Conservation (phyloP, 768 basidiomycete genomes). For the Leccinum obscurum region DNA sequence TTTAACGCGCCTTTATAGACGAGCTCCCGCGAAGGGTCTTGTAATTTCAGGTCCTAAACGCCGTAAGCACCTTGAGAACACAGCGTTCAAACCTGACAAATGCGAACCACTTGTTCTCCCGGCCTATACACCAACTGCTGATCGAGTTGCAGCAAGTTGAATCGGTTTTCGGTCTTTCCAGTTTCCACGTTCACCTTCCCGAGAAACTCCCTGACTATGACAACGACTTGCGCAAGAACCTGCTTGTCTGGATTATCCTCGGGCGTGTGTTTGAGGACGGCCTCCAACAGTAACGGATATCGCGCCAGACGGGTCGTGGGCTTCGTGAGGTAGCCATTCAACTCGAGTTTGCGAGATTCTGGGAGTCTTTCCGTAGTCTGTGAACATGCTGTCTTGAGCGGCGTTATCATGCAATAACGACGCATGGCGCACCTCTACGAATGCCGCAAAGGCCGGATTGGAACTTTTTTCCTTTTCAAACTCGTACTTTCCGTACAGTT, state of each 20-base stretch:
- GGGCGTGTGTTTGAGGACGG: conserved; percentile 88
- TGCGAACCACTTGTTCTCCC: conserved; percentile 84
- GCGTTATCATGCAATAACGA: not conserved
- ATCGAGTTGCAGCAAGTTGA: conserved; percentile 92
- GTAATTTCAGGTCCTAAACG: conserved; percentile 75
- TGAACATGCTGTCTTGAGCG: conserved; percentile 3
- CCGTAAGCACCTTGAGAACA: not conserved
- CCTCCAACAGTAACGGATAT: conserved; percentile 91
- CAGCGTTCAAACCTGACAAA: not conserved
- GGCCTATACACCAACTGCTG: conserved; percentile 88
- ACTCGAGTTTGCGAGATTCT: conserved; percentile 92
- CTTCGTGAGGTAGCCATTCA: conserved; percentile 97
- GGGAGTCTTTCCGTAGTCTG: conserved; percentile 90
- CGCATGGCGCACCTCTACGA: conserved; percentile 75
- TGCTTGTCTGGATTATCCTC: conserved; percentile 88
- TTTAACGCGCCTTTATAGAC: conserved; percentile 89
- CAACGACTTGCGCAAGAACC: conserved; percentile 72
- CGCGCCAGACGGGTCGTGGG: conserved; percentile 97
- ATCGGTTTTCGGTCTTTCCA: conserved; percentile 94
- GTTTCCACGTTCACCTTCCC: conserved; percentile 89
- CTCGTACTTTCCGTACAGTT: conserved; percentile 97
- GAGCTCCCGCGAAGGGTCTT: conserved; percentile 87
- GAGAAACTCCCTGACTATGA: conserved; percentile 78
- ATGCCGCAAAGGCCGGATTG: conserved; percentile 90
- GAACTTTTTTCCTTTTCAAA: conserved; percentile 98